These are phyloP conservation scores for Heterobasidion parviporum DNA, from an alignment of 1,284 basidiomycete species.

Conservation along the genomic window DNA sequence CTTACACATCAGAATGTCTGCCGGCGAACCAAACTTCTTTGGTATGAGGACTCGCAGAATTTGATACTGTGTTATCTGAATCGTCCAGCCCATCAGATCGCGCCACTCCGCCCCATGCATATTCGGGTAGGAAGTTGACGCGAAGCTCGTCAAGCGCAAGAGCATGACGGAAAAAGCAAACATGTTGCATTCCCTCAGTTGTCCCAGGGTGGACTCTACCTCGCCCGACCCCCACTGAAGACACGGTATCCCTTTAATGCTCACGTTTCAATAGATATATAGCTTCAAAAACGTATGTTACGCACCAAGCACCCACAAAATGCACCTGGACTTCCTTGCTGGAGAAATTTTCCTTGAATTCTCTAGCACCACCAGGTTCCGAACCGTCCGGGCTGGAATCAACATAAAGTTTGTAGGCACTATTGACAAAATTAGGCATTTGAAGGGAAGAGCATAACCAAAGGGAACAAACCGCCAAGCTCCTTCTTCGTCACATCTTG, in stretches of 20 bases:
- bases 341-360: conserved; percentile 31
- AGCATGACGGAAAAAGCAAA: conserved; percentile 25
- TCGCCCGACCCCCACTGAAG: conserved; percentile 23
- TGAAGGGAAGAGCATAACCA: not conserved
- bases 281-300: not conserved
- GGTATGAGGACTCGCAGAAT: not conserved
- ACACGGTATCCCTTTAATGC: conserved; percentile 32
- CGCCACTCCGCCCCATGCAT: conserved; percentile 4
- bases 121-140: conserved; percentile 18
- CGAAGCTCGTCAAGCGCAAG: conserved; percentile 20
- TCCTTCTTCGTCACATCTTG: conserved; percentile 24
- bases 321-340: conserved; percentile 20
- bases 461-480: conserved; percentile 24
- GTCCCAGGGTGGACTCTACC: conserved; percentile 19
- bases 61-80: no score
- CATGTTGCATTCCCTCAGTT: conserved; percentile 12
- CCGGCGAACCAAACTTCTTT: conserved; percentile 13
- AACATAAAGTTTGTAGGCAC: conserved; percentile 30
- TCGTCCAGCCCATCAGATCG: not conserved
- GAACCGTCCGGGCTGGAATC: no score
- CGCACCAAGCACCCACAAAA: conserved; percentile 34
- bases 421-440: conserved; percentile 7
- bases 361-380: no score
- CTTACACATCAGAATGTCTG: conserved; percentile 8
- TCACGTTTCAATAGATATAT: not conserved